Base-by-base conservation (phyloP, 352 stramenopile genomes). In the Phytophthora chlamydospora region DNA sequence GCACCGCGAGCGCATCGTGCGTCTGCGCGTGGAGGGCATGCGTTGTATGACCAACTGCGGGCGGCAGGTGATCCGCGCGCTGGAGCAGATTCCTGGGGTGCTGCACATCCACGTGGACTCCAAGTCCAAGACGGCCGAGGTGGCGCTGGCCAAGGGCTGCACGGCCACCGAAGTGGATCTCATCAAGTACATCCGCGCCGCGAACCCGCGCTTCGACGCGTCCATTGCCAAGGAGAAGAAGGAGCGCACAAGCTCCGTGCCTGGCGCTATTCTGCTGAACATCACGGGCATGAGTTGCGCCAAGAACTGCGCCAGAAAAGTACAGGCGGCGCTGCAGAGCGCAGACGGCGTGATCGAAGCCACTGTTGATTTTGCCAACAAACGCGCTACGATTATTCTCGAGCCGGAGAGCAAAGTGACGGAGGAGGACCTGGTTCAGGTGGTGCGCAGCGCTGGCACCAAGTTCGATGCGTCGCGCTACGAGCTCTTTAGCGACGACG, bases 41-140 rank as follows among this genome's bases (percentile, higher is more conserved):
- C 83, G 85, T 45, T 96, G 88, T 64, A 93, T 94, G 82, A 93
- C 77, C 21, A 95, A 93, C 65, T 96, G 88, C 51, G 88, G 86
- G 7, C 68, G 57, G 10, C 86, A 90, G 40, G 86, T 96, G 33
- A 89, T 94, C 58, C 76, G 75, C 33, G 88, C 88, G 36, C 63
- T 96, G 21, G 84, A 95, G 68, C 70, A 83, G 53, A 82, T 96
- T 44, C 85, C 85, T 1, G 86, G 88, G 27, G 88, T 96, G 46
- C 67, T 91, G 31, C 80, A 92, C 44, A 93, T 94, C 55, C 78
- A 92, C 58, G 84, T 96, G 13, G 84, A 93, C 54, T 93, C 82
- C 17, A 86, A 85, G 64, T 88, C 78, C 33, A 95, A 90, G 68
- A 84, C 71, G 13, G 86, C 88, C 3, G 83, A 88, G 16, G 73